These are phyloP conservation scores for Ceratobasidium sp. DNA, from an alignment of 1,284 basidiomycete genomes.

Conservation along the genomic window DNA sequence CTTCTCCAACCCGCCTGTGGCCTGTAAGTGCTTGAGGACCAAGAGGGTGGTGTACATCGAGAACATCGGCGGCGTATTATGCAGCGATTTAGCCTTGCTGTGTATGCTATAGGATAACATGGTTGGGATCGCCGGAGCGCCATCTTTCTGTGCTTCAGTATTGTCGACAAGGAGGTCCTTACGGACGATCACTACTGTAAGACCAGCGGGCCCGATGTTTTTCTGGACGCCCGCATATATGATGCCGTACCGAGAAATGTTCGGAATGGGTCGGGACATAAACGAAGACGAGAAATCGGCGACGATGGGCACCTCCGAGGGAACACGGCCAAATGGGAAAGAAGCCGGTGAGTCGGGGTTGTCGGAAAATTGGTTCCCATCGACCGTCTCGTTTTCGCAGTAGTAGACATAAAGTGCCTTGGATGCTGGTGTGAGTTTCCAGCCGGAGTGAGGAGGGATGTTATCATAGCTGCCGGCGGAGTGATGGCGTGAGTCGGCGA, in stretches of 20 bases:
- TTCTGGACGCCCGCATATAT: conserved; percentile 99
- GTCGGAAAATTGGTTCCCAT: conserved; percentile 88
- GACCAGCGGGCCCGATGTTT: conserved; percentile 94
- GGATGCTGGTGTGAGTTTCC: conserved; percentile 67
- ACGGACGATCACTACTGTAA: conserved; percentile 92
- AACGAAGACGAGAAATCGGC: conserved; percentile 98
- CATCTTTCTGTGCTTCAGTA: conserved; percentile 76
- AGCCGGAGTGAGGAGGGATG: conserved; percentile 76
- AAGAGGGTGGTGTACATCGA: conserved; percentile 91
- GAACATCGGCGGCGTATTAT: conserved; percentile 96
- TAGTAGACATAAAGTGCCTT: conserved; percentile 94
- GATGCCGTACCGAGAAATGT: conserved; percentile 86
- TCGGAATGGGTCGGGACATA: conserved; percentile 92
- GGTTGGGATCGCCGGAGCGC: conserved; percentile 76
- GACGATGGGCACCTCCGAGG: conserved; percentile 78
- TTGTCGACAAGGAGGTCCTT: conserved; percentile 91
- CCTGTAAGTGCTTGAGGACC: conserved; percentile 76
- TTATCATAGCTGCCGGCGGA: conserved; percentile 77
- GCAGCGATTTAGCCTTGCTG: conserved; percentile 80
- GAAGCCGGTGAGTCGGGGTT: conserved; percentile 56
- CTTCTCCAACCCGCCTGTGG: conserved; percentile 73
- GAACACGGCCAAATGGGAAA: conserved; percentile 87
- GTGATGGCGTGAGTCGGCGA: conserved; percentile 67
- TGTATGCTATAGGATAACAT: conserved; percentile 87
- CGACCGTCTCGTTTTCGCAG: conserved; percentile 99